A percentile compares a stretch with the other conserved stretches of the same genome.
Evolutionary conservation across 2,329 filamentous ascomycete genomes (phyloP).

Genomic region (Lecanosticta acicola): DNA sequence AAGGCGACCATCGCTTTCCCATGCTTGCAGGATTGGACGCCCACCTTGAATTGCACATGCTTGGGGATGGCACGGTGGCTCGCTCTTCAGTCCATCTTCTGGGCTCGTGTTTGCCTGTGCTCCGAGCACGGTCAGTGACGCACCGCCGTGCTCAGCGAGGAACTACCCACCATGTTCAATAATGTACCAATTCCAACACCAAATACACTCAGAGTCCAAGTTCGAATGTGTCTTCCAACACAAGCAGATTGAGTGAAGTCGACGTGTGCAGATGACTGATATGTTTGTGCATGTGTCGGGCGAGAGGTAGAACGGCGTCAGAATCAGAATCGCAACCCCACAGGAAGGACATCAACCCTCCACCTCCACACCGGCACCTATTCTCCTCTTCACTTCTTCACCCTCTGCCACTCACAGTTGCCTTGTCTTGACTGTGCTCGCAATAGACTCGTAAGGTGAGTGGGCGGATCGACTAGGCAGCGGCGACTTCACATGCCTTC

Average conservation of each 20-base stretch:
- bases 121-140: too few relatives aligned
- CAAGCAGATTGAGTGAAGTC: too few relatives aligned
- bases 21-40: conserved; percentile 5
- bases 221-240: too few relatives aligned
- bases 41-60: conserved; percentile 89
- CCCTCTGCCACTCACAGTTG: neutral
- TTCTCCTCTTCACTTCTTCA: neutral
- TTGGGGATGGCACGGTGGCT: conserved; percentile 78
- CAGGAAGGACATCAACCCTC: neutral
- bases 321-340: neutral
- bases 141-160: too few relatives aligned
- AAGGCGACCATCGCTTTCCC: neutral
- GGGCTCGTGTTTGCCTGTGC: conserved; percentile 28
- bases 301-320: neutral
- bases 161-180: too few relatives aligned
- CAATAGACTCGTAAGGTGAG: neutral
- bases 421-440: too few relatives aligned
- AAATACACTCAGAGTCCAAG: too few relatives aligned
- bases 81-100: conserved; percentile 64
- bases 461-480: neutral
- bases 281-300: too few relatives aligned
- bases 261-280: too few relatives aligned
- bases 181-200: too few relatives aligned
- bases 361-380: neutral
- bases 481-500: neutral